phyloP scores from a whole-genome alignment of 2,329 filamentous ascomycete genomes.

The Aspergillus versicolor region DNA sequence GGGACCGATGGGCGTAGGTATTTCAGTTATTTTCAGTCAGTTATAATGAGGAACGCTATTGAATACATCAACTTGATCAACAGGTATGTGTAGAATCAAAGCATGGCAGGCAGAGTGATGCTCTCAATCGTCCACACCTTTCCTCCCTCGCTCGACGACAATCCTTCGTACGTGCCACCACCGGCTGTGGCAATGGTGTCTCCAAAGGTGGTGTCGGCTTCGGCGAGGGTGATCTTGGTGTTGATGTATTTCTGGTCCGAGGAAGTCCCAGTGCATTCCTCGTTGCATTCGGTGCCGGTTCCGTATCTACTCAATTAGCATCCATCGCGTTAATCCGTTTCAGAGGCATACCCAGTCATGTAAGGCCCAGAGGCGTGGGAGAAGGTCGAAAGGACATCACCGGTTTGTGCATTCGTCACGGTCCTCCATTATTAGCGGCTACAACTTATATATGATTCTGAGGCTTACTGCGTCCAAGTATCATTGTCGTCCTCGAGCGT shows the following conservation, averaged over 20 bases:
- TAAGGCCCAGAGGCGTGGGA: conserved; percentile 35
- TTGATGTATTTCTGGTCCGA: conserved; percentile 40
- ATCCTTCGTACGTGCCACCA: conserved; percentile 36
- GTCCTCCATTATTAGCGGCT: conserved; percentile 3
- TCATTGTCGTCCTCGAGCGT: conserved; percentile 24
- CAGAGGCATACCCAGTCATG: conserved; percentile 33
- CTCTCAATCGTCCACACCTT: conserved; percentile 39
- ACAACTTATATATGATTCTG: not conserved
- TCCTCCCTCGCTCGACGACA: conserved; percentile 34
- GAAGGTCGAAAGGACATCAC: conserved; percentile 35
- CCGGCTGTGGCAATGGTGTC: conserved; percentile 25
- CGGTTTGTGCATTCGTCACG: conserved; percentile 39
- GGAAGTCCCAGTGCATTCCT: conserved; percentile 40
- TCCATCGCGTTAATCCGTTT: too few relatives aligned
- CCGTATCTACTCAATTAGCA: conserved; percentile 25
- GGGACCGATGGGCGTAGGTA: not conserved
- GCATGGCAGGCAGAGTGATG: conserved; percentile 39
- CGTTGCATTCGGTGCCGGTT: conserved; percentile 45
- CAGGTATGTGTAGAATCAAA: not conserved
- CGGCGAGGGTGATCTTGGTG: conserved; percentile 17
- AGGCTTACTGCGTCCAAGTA: conserved; percentile 32
- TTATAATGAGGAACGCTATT: too few relatives aligned
- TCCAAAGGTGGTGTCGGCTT: conserved; percentile 17
- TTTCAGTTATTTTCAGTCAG: too few relatives aligned
- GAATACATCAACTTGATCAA: too few relatives aligned